These are phyloP conservation scores for Trichoderma lentiforme DNA, from an alignment of 2,329 filamentous ascomycete species.

Conservation along the genomic window DNA sequence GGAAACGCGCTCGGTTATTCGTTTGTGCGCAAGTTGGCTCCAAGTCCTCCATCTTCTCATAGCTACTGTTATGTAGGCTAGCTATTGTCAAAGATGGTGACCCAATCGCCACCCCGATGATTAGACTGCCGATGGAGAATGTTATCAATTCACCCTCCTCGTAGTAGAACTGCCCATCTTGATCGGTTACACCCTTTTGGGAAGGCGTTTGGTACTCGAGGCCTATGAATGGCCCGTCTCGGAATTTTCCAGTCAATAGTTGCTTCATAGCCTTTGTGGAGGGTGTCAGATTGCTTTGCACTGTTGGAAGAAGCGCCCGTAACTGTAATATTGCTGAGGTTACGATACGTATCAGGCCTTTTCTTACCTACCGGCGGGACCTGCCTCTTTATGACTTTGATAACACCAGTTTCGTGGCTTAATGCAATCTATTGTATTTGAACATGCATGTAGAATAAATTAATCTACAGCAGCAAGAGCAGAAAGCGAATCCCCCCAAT, in stretches of 20 bases:
- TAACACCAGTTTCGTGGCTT: fast-evolving
- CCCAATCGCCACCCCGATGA: neutral
- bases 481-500: neutral
- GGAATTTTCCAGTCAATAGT: neutral
- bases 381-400: neutral
- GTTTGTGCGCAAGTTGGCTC: neutral
- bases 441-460: neutral
- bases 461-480: neutral
- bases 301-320: neutral
- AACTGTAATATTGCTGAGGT: neutral
- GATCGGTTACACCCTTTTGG: neutral
- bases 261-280: neutral
- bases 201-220: neutral
- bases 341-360: neutral
- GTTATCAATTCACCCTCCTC: neutral
- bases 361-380: neutral
- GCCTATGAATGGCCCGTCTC: neutral
- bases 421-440: neutral
- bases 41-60: neutral
- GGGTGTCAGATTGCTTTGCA: neutral
- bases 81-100: neutral
- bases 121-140: neutral
- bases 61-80: neutral
- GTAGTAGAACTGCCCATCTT: neutral
- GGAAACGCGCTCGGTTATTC: neutral